Base-by-base conservation (phyloP, 192 early-diverging fungal genomes). In the Entomortierella beljakovae region DNA sequence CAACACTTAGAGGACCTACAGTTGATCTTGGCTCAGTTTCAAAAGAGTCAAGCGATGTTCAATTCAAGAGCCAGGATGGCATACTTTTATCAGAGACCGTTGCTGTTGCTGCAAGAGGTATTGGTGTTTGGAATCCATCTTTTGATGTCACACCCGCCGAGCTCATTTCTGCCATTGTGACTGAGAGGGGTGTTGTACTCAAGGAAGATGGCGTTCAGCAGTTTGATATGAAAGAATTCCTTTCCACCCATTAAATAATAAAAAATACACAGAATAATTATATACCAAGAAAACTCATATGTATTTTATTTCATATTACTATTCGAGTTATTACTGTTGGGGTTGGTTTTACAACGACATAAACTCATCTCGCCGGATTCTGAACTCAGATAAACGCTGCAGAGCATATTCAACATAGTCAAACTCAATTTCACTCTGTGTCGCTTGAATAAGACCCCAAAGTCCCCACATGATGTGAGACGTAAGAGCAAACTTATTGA, bases 61-160 rank as follows among this genome's bases (percentile, higher is more conserved):
- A 52, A 28, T 63, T 71, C 43, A 71, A 72, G 63, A 61, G 59
- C 23, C 54, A 25, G 2, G 32, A 51, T 15, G 67, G 48, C 3
- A n/a, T 32, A 10, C 43, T 56, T 18, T 25, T 70, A n/a, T 43
- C 61, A 13, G 70, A 71, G 22, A 86, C 86, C 1, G 83, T 98
- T 13, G 86, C 89, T 49, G 88, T 97, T 53, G 94, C 95, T 4
- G 94, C 97, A 0, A 64, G 85, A n/a, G 92, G 92, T 0, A 93
- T 96, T 64, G 68, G 77, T 25, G 94, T 96, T n/a, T 99, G 98
- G 98, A 97, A 99, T 74, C 96, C 98, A 15, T 92, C 93, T 50
- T 99, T 99, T 81, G 97, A 99, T 61, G 93, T 98, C 23, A 96
- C 95, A 2, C 96, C 97, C 6, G 94, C 94, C 1, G 52, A 81